phyloP scores from a whole-genome alignment of 495 filamentous ascomycete species.

The Penicillium fimorum region DNA sequence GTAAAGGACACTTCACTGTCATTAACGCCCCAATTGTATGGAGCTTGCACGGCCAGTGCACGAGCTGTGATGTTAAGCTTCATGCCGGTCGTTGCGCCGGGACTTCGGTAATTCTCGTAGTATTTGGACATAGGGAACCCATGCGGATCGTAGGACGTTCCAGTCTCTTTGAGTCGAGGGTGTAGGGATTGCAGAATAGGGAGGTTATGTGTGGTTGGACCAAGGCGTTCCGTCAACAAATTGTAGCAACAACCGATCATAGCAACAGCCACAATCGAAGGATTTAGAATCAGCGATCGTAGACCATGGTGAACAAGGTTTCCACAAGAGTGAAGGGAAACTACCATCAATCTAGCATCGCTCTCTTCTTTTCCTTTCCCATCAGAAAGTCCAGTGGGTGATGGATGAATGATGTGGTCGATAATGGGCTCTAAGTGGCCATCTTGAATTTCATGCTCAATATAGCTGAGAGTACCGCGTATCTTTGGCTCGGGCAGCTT shows the following conservation, averaged over 20 bases:
- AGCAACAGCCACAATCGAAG: constrained; percentile 79
- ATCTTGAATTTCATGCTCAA: constrained; percentile 53
- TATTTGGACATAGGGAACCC: constrained; percentile 89
- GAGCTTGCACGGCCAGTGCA: constrained; percentile 96
- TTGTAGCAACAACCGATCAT: constrained; percentile 99
- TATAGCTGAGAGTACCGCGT: constrained; percentile 47
- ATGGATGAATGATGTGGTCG: constrained; percentile 57
- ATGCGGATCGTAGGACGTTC: constrained; percentile 70
- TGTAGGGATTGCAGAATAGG: constrained; percentile 61
- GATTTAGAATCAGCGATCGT: constrained; percentile 78
- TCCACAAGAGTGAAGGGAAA: constrained; percentile 97
- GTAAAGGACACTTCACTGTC: constrained; percentile 88
- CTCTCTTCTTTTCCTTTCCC: constrained; percentile 8
- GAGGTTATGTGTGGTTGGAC: constrained; percentile 79
- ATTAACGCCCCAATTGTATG: constrained; percentile 78
- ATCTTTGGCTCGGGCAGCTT: constrained; percentile 30
- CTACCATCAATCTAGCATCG: constrained; percentile 66
- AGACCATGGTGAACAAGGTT: constrained; percentile 93
- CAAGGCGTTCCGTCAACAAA: constrained; percentile 83
- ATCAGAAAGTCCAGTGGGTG: constrained; percentile 1
- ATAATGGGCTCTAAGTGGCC: constrained; percentile 75
- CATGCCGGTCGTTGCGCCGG: constrained; percentile 56
- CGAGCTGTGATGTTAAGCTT: constrained; percentile 92
- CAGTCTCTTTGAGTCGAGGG: constrained; percentile 56
- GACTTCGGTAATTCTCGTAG: constrained; percentile 58